Evolutionary conservation across 306 rosid species (phyloP).

Genomic region (Cyamopsis tetragonoloba): DNA sequence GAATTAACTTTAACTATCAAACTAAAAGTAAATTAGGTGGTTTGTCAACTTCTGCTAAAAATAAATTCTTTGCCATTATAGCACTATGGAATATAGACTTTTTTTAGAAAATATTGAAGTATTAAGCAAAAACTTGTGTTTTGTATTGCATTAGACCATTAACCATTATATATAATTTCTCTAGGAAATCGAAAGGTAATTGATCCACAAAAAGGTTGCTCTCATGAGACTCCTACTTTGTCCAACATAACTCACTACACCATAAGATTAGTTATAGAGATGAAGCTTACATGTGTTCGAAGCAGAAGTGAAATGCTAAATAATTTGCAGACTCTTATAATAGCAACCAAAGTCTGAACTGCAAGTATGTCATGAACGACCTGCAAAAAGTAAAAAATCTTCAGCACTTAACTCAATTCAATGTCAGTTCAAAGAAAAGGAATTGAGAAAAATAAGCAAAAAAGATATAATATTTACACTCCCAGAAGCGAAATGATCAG

Average conservation of each 20-base stretch:
- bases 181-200: background rate
- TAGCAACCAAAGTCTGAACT: slow-evolving; percentile 23
- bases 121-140: background rate
- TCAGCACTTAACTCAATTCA: slow-evolving; percentile 19
- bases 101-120: background rate
- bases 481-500: slow-evolving; percentile 3
- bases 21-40: background rate
- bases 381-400: slow-evolving; percentile 30
- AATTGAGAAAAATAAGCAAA: background rate
- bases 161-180: background rate
- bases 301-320: slow-evolving; percentile 7
- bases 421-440: background rate
- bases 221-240: slow-evolving; percentile 1
- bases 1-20: background rate
- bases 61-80: too few relatives aligned
- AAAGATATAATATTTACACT: background rate
- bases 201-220: background rate
- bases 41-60: background rate
- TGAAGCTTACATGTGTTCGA: slow-evolving; percentile 11
- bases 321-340: background rate
- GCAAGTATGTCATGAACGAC: slow-evolving; percentile 24
- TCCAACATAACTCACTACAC: background rate
- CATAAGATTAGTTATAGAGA: slow-evolving; percentile 5
- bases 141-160: background rate
- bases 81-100: background rate